These are phyloP conservation scores for Ambrosia trifida DNA, from an alignment of 129 eudicot genomes.

Conservation along the genomic window DNA sequence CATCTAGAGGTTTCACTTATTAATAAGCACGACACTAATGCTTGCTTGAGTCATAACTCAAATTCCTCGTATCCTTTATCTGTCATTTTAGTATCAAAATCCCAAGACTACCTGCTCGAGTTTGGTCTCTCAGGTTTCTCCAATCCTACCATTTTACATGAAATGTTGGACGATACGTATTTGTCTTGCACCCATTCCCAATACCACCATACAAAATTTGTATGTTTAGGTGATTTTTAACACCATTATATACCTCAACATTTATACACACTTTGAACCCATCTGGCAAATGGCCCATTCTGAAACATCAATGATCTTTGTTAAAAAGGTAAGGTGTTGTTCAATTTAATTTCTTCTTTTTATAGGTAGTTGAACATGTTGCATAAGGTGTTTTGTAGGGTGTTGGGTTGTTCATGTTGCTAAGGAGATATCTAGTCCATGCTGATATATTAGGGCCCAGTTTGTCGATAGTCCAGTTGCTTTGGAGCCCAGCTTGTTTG, in stretches of 20 bases:
- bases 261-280: conserved; percentile 6
- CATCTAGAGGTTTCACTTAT: conserved; percentile 73
- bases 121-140: conserved; percentile 75
- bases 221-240: background rate
- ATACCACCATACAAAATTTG: conserved; percentile 3
- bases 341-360: too few species aligned
- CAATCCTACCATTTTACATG: conserved; percentile 94
- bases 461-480: too few species aligned
- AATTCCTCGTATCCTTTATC: conserved; percentile 74
- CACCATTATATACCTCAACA: too few species aligned
- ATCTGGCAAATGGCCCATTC: conserved; percentile 99
- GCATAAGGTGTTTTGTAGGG: too few species aligned
- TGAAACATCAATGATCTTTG: conserved; percentile 90
- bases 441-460: too few species aligned
- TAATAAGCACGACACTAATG: conserved; percentile 82
- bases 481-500: too few species aligned
- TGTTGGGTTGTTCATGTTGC: too few species aligned
- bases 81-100: conserved; percentile 84
- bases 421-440: too few species aligned
- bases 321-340: too few species aligned
- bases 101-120: conserved; percentile 85
- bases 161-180: conserved; percentile 91
- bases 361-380: too few species aligned
- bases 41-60: conserved; percentile 93
- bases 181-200: conserved; percentile 98